Evolutionary conservation across 257 asterid genomes (phyloP).

Genomic region (Solanum pinnatisectum): DNA sequence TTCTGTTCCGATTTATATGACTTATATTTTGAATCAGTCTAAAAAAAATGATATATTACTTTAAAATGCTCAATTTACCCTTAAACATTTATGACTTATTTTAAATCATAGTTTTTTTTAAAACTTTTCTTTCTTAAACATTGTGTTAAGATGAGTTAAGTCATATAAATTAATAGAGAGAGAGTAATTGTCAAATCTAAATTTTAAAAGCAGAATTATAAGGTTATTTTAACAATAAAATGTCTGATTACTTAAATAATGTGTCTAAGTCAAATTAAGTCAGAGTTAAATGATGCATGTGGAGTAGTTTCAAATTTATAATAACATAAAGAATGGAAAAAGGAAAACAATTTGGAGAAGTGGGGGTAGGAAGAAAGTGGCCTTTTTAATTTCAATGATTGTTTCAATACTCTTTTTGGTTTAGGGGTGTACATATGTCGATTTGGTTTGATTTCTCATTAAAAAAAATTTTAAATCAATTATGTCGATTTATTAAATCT

Average conservation of each 20-base stretch:
- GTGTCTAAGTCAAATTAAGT: background rate
- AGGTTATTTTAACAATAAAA: too few species aligned
- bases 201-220: background rate
- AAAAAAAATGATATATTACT: too few species aligned
- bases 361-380: background rate
- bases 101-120: too few species aligned
- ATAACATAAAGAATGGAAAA: background rate
- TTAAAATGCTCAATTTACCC: too few species aligned
- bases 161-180: too few species aligned
- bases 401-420: background rate
- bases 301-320: background rate
- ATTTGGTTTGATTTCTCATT: too few species aligned
- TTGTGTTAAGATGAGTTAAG: too few species aligned
- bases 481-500: too few species aligned
- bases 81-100: too few species aligned
- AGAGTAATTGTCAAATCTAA: background rate
- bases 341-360: background rate
- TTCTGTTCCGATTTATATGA: background rate
- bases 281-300: background rate
- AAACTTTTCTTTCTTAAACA: too few species aligned
- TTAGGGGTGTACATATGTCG: too few species aligned
- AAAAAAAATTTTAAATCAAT: too few species aligned
- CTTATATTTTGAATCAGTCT: background rate
- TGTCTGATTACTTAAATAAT: background rate
- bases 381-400: conserved; percentile 10